Evolutionary conservation across 305 asterid species (phyloP), one percentile per base, ranked within the genome.

Genomic region (Fraxinus velutina): DNA sequence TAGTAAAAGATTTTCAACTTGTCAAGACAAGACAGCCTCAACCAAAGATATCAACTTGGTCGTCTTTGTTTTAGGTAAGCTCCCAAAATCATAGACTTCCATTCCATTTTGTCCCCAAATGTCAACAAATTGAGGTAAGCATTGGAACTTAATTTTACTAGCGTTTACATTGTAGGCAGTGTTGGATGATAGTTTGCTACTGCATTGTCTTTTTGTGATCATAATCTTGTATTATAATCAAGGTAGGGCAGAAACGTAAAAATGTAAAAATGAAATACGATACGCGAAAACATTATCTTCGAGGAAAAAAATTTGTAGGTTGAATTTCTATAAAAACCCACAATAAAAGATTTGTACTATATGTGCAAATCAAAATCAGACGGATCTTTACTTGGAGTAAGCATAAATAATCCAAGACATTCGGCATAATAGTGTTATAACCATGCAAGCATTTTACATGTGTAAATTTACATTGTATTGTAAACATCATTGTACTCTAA

Each of bases 101-200:
- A 72, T 75, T 72, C 83, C 64, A 73, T 83, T 80, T 4, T 80
- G 79, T 2, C 60, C 84, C 62, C 64, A 77, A 80, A 80, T 60
- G 77, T 85, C 84, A 86, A 83, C 79, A 80, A 73, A 47, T 62
- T 86, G 77, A 83, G 50, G 86, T 86, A 47, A 82, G 84, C 84
- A 75, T 1, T 44, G 47, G 13, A 37, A 37, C 10, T 37, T 37
- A 37, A 37, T 7, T 37, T 37, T 37, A 37, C 62, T 50, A 13
- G 52, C 52, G 12, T 42, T 42, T 50, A 73, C n/a, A 50, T 2
- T 19, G 22, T 15, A 52, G 19, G 6, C 21, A 34, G 37, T 34
- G 37, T 34, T 34, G 37, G 37, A 34, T 34, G 37, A 34, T 34
- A 34, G 55, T 8, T 10, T 42, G 52, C n/a, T 42, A 42, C 15